Percentiles rank a stretch among this genome's conserved stretches.
phyloP scores from a whole-genome alignment of 164 flowering plant genomes.

The Stephania yunnanensis region DNA sequence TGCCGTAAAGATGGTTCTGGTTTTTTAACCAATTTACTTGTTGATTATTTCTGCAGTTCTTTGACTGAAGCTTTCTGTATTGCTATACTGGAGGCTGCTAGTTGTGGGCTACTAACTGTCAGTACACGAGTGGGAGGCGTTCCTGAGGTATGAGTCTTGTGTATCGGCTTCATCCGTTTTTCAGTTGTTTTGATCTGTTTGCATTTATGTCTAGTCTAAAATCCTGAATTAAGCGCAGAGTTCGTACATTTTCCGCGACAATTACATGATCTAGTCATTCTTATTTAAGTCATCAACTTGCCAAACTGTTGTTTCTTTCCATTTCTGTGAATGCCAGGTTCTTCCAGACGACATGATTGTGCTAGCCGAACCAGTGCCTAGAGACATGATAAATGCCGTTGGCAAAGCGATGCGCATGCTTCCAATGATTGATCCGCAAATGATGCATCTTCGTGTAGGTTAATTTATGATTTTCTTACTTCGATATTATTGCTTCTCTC shows the following conservation, averaged over 20 bases:
- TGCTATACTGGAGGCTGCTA: conserved; percentile 97
- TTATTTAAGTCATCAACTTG: not conserved
- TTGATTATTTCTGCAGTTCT: conserved; percentile 44
- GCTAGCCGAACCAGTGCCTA: conserved; percentile 87
- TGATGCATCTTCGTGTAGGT: conserved; percentile 92
- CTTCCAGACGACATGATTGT: conserved; percentile 96
- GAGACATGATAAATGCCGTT: conserved; percentile 83
- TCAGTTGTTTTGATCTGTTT: not conserved
- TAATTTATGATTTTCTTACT: not conserved
- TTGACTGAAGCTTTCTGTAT: conserved; percentile 98
- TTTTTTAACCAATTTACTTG: not conserved
- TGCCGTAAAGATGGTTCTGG: not conserved
- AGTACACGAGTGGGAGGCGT: conserved; percentile 99
- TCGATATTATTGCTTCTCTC: not conserved
- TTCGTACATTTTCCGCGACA: not conserved
- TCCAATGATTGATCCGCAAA: conserved; percentile 84
- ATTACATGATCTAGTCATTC: conserved; percentile 1
- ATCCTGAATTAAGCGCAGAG: not conserved
- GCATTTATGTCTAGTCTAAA: not conserved
- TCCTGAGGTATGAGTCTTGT: conserved; percentile 62
- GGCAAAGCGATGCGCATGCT: conserved; percentile 68
- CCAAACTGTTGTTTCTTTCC: not conserved
- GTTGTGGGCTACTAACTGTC: conserved; percentile 96
- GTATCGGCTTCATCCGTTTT: not conserved
- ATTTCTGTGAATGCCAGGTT: conserved; percentile 36